Base-by-base conservation (phyloP, 2,329 filamentous ascomycete species). In the Aspergillus clavatus region DNA sequence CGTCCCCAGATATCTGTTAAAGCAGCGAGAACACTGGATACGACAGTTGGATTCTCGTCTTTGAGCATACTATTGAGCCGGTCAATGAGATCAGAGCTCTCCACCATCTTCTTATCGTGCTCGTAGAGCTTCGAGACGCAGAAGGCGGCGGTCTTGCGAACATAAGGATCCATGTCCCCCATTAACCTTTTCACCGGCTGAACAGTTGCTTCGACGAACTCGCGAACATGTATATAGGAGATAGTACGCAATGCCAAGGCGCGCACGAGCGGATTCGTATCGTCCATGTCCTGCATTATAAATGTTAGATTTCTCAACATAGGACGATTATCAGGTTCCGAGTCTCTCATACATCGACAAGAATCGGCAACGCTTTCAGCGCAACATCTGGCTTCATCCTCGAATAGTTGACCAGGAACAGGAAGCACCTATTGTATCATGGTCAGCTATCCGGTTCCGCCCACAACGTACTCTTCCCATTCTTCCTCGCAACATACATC, bases 1-100 rank as follows among this genome's bases (percentile, higher is more conserved):
- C 91, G 80, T 67, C 97, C 93, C 93, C 93, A 98, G 40, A 98
- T 97, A 68, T 98, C 93, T 81, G 95, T 93, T 60, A 98, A 68
- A 27, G 87, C 79, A 21, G 93, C 91, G 51, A 98, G 71, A 5
- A 94, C 90, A 64, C 90, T 96, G 8, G 93, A 91, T 18, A 98
- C 91, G 2, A 98, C 93, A 0, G 93, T 98, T 0, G 93, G 91
- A 61, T 98, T 98, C 66, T 97, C 91, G 58, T 98, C 93, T 61
- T 89, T 82, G 45, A 98, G 73, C 74, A 98, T 85, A 35, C 80
- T 76, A 68, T 98, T 98, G 37, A 98, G 76, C 51, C 85, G 80
- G 62, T 96, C 90, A 57, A 98, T 97, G 40, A 98, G 75, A 65
- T 95, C 89, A 14, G 90, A 95, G 38, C 75, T 77, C 71, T 98